Base-by-base conservation (phyloP, 2,329 filamentous ascomycete species). In the Fusarium odoratissimum region DNA sequence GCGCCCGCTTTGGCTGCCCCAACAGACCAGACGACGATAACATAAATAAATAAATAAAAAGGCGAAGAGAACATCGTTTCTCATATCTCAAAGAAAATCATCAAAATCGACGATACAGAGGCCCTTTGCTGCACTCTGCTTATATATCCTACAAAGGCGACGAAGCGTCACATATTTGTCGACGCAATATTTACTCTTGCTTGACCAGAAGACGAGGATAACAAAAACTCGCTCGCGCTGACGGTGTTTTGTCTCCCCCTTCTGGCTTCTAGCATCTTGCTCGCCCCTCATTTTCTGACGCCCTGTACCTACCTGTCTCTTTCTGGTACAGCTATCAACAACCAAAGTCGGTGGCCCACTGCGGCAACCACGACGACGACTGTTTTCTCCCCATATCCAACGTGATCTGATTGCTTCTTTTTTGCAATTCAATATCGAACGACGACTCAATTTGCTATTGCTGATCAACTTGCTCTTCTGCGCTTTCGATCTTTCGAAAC, bases 351-450 rank as follows among this genome's bases (percentile, higher is more conserved):
- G 78, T 75, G 67, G 77, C 77, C 78, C 77, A 73, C 73, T 72
- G 72, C 75, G 79, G 77, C 78, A 79, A 71, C 78, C 64, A 77
- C 76, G 75, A 79, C 79, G 79, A 80, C 77, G 76, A 79, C 40
- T 69, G 68, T 69, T 73, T 73, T 59, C 66, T 48, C 63, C 44
- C 49, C 59, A 48, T 62, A 59, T 52, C 74, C 55, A 67, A 54
- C 65, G 72, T 74, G 69, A 75, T 64, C 56, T 69, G 75, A 73
- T 69, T 71, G 64, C 58, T 64, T 45, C 40, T 65, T 62, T 44
- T 45, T 48, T 61, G 60, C 59, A 69, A 69, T 64, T 62, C 58
- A 61, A 49, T 60, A 60, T 71, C 68, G 33, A 38, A 52, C 23
- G 60, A 74, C 65, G 63, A 42, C 25, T 42, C 37, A 25, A 64